Base-by-base conservation (phyloP, 2,329 filamentous ascomycete genomes). In the Botrytis pseudocinerea region DNA sequence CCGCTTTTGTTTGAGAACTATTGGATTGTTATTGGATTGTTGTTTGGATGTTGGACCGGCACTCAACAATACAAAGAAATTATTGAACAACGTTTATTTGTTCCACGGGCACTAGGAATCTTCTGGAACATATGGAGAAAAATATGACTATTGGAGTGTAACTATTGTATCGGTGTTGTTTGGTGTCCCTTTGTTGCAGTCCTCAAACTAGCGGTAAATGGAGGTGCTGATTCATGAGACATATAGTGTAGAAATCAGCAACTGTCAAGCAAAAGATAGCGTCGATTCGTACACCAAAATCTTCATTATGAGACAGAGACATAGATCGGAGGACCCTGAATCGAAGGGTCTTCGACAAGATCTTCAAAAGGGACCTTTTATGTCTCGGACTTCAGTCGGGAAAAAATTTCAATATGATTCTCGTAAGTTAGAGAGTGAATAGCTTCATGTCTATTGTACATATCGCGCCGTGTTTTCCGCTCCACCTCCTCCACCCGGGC, bases 141-240 rank as follows among this genome's bases (percentile, higher is more conserved):
- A 18, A 8, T 35, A 4, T 3, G 12, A 28, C n/a, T 57, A 28
- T 57, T 57, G 51, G 51, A 9, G 51, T 28, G 16, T 28, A 28
- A 28, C n/a, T 57, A 57, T 28, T 57, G 51, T 28, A 57, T 54
- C 48, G 51, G 51, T 28, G 51, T 57, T 57, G 6, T 57, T 57
- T 28, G n/a, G 51, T 28, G 51, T 9, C 6, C 51, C n/a, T 28
- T 57, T 57, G n/a, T 57, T 57, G 48, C 48, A 54, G 48, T 54
- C 48, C 48, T 54, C 48, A 54, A 54, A 54, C 48, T 57, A 57
- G 51, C 51, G 51, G 51, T 57, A 28, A 57, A 57, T 57, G n/a
- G 51, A 28, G n/a, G 14, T 28, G n/a, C 25, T n/a, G 48, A 54
- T 54, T 54, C 48, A 54, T n/a, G 2, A 54, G 25, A 54, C n/a